Percentiles rank a stretch among this genome's conserved stretches.
Conservation (phyloP, 225 moss, liverwort and hornwort genomes). For the Antitrichia curtipendula region DNA sequence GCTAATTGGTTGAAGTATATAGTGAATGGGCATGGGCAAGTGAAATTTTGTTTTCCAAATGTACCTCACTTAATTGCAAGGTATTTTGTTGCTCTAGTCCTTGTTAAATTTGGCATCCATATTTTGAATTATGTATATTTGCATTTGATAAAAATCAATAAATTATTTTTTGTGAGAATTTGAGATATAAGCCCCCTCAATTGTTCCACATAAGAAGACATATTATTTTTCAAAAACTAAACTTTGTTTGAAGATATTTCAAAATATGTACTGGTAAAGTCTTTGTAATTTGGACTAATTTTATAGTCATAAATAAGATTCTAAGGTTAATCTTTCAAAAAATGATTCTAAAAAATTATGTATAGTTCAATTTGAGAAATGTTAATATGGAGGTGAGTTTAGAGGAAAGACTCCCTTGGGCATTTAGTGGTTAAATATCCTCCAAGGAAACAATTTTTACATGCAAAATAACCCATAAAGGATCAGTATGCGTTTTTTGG, state of each 20-base stretch:
- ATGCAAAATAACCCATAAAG: too few species aligned
- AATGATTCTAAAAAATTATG: not conserved
- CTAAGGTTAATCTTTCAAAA: not conserved
- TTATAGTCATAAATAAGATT: not conserved
- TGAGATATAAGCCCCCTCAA: too few species aligned
- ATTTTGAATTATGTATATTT: not conserved
- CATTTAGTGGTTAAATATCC: not conserved
- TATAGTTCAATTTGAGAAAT: rapidly evolving
- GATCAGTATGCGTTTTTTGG: too few species aligned
- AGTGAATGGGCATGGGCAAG: not conserved
- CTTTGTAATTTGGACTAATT: not conserved
- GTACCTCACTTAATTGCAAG: not conserved
- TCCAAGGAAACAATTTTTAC: rapidly evolving
- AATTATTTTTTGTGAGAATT: rapidly evolving
- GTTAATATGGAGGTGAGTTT: not conserved
- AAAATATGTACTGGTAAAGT: rapidly evolving
- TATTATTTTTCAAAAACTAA: not conserved
- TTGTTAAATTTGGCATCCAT: not conserved
- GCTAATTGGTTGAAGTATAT: rapidly evolving
- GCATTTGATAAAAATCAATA: rapidly evolving
- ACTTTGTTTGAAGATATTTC: not conserved
- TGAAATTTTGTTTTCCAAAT: not conserved
- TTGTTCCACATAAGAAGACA: rapidly evolving
- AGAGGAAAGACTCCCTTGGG: not conserved
- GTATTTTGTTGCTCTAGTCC: not conserved